Evolutionary conservation across 805 yeast genomes (phyloP).

Genomic region (Saccharomyces jurei): DNA sequence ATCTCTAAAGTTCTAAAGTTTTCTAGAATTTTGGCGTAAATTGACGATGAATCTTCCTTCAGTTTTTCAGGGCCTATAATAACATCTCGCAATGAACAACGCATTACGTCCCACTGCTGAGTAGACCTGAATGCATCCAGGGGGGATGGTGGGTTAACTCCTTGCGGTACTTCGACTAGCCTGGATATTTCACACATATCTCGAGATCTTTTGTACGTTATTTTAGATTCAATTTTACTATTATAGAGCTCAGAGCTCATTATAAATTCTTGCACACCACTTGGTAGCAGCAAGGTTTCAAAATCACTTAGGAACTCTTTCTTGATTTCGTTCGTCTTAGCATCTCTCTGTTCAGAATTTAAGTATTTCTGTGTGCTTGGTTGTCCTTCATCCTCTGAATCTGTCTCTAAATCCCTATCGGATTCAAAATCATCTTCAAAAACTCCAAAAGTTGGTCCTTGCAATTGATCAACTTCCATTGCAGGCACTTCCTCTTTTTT

Average conservation of each 20-base stretch:
- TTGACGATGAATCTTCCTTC: constrained; percentile 1
- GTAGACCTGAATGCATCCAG: constrained; percentile 29
- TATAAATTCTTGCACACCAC: constrained; percentile 30
- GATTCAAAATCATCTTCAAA: not conserved
- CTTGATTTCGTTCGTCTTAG: constrained; percentile 8
- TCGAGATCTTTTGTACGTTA: constrained; percentile 24
- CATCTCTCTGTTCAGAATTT: constrained; percentile 12
- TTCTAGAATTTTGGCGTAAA: constrained; percentile 11
- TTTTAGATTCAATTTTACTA: constrained; percentile 14
- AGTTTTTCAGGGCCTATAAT: constrained; percentile 4
- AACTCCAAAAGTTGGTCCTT: not conserved
- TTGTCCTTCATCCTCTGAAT: constrained; percentile 9
- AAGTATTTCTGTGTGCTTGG: constrained; percentile 4
- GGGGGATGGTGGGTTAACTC: constrained; percentile 31
- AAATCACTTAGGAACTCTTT: constrained; percentile 11
- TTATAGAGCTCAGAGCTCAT: constrained; percentile 23
- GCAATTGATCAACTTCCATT: constrained; percentile 1
- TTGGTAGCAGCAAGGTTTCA: constrained; percentile 22
- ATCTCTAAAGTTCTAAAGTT: constrained; percentile 26
- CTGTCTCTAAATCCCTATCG: not conserved
- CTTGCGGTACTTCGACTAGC: constrained; percentile 19
- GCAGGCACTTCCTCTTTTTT: not conserved
- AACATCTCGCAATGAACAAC: constrained; percentile 15
- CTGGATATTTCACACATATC: constrained; percentile 23
- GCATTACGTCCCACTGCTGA: constrained; percentile 29